phyloP scores from a whole-genome alignment of 2,329 filamentous ascomycete genomes.

The Aureobasidium sp. region DNA sequence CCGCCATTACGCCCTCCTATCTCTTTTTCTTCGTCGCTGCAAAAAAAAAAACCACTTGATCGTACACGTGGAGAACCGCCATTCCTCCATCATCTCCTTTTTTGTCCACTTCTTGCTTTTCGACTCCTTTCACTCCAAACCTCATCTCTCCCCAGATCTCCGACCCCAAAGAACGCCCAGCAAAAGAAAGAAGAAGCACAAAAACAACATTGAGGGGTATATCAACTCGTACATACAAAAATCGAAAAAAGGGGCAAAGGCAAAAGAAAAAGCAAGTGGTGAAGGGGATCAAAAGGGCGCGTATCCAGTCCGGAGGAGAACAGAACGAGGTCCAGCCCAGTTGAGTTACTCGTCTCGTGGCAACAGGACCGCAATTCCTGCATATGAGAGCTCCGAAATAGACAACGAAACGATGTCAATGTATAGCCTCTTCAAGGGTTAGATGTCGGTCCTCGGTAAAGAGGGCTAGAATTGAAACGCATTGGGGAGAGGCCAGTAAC shows the following conservation, averaged over 20 bases:
- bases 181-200: not conserved
- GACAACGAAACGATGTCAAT: not conserved
- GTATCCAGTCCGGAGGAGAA: not conserved
- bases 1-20: not conserved
- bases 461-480: slow-evolving; percentile 6
- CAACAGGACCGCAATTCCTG: not conserved
- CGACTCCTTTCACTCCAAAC: too few relatives aligned
- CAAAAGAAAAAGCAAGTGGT: not conserved
- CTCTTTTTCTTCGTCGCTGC: not conserved
- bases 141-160: not conserved
- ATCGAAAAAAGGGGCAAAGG: not conserved
- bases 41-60: not conserved
- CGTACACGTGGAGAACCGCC: not conserved
- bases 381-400: not conserved
- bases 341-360: not conserved
- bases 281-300: not conserved
- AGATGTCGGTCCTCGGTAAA: not conserved
- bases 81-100: not conserved
- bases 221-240: slow-evolving; percentile 12
- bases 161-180: not conserved
- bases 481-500: slow-evolving; percentile 9
- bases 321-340: not conserved
- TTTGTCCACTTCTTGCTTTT: not conserved
- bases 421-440: not conserved
- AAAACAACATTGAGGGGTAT: slow-evolving; percentile 7